Evolutionary conservation across 140 eudicot species (phyloP).

Genomic region (Cichorium intybus): DNA sequence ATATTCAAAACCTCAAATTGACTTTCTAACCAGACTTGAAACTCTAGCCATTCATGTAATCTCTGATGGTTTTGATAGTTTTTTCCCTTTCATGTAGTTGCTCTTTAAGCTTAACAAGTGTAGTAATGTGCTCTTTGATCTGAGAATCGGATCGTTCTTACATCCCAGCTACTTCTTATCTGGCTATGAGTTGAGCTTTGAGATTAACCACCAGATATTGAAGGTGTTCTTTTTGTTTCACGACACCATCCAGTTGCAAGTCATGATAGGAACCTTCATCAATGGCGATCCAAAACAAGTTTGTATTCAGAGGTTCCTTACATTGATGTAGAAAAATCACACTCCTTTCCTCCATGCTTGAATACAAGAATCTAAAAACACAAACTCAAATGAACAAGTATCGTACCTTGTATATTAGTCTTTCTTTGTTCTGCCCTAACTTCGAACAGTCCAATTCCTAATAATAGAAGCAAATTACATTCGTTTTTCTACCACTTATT

Average conservation of each 20-base stretch:
- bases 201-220: conserved; percentile 74
- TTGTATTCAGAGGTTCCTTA: conserved; percentile 48
- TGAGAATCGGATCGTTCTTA: conserved; percentile 63
- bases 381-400: conserved; percentile 12
- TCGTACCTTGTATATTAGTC: conserved; percentile 65
- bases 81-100: conserved; percentile 80
- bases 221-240: conserved; percentile 73
- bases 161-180: conserved; percentile 63
- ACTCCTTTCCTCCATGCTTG: conserved; percentile 10
- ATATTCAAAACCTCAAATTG: no score
- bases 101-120: conserved; percentile 69
- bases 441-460: conserved; percentile 58
- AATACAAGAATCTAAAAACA: not conserved
- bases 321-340: conserved; percentile 53
- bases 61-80: no score
- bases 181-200: conserved; percentile 62
- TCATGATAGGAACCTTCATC: conserved; percentile 54
- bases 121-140: conserved; percentile 64
- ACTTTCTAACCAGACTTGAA: no score
- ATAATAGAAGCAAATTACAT: not conserved
- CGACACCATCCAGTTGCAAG: conserved; percentile 50
- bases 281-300: conserved; percentile 50
- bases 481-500: no score
- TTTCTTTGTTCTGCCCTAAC: conserved; percentile 65
- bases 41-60: no score